These are phyloP conservation scores for Dryas integrifolia DNA, from an alignment of 331 rosid genomes.

Conservation along the genomic window DNA sequence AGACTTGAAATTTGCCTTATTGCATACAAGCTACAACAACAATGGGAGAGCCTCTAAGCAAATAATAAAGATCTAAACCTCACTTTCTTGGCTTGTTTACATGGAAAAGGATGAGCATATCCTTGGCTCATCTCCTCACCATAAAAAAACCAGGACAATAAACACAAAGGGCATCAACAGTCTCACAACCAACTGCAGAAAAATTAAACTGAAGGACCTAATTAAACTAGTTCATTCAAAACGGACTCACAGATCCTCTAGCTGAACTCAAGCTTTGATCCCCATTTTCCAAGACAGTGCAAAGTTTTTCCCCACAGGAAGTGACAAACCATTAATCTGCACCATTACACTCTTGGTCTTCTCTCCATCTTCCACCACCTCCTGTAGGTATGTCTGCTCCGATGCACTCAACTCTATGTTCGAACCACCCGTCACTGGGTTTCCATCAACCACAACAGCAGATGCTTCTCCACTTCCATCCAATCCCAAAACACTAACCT, in stretches of 20 bases:
- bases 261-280: conserved; percentile 15
- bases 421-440: conserved; percentile 25
- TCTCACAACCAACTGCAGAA: not conserved
- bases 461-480: conserved; percentile 45
- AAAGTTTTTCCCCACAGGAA: conserved; percentile 75
- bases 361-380: conserved; percentile 40
- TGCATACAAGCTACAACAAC: conserved; percentile 10
- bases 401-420: conserved; percentile 34
- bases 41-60: conserved; percentile 16
- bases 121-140: conserved; percentile 52
- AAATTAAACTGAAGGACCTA: conserved; percentile 8
- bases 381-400: conserved; percentile 40
- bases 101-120: conserved; percentile 49
- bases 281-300: conserved; percentile 80
- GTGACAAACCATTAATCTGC: conserved; percentile 54
- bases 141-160: conserved; percentile 19
- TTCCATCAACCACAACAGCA: conserved; percentile 53
- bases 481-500: conserved; percentile 65
- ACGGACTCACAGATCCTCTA: not conserved
- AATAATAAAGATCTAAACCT: conserved; percentile 27
- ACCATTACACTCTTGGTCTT: conserved; percentile 52
- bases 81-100: conserved; percentile 26
- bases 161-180: not conserved
- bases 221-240: not conserved
- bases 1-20: conserved; percentile 19